phyloP scores from a whole-genome alignment of 352 stramenopile species.

The Phytophthora parvispora region DNA sequence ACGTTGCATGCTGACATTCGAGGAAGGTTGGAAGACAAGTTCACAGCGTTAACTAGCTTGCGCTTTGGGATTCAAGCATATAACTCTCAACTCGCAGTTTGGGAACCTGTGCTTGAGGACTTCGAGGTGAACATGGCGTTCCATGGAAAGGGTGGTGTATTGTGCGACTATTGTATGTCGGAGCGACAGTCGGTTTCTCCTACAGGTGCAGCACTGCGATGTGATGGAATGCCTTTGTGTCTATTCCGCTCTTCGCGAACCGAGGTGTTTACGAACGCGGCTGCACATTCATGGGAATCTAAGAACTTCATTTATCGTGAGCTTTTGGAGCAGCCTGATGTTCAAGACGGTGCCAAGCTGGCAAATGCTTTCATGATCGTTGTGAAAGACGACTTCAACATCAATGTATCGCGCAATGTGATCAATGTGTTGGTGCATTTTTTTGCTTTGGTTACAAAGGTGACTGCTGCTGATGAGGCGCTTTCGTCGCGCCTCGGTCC shows the following conservation, averaged over 20 bases:
- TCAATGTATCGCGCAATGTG: constrained; percentile 86
- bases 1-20: constrained; percentile 78
- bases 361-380: constrained; percentile 80
- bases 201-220: constrained; percentile 61
- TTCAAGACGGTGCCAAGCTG: constrained; percentile 60
- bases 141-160: constrained; percentile 68
- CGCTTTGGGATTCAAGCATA: constrained; percentile 85
- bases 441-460: constrained; percentile 79
- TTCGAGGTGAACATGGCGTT: constrained; percentile 85
- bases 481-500: constrained; percentile 67
- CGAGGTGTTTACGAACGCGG: constrained; percentile 72
- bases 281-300: constrained; percentile 72
- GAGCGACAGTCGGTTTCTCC: constrained; percentile 72
- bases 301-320: constrained; percentile 91
- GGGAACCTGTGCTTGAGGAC: constrained; percentile 87
- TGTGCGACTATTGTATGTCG: constrained; percentile 87
- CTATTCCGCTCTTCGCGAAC: constrained; percentile 76
- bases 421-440: constrained; percentile 89
- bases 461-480: constrained; percentile 47
- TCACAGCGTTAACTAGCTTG: constrained; percentile 70
- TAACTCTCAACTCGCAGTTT: constrained; percentile 89
- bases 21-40: constrained; percentile 67
- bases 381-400: constrained; percentile 84
- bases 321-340: constrained; percentile 65
- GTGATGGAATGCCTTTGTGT: constrained; percentile 79